A percentile compares a stretch with the other conserved stretches of the same genome.
These are phyloP conservation scores for Rhinocladiella mackenziei DNA, from an alignment of 2,329 filamentous ascomycete genomes.

Conservation along the genomic window DNA sequence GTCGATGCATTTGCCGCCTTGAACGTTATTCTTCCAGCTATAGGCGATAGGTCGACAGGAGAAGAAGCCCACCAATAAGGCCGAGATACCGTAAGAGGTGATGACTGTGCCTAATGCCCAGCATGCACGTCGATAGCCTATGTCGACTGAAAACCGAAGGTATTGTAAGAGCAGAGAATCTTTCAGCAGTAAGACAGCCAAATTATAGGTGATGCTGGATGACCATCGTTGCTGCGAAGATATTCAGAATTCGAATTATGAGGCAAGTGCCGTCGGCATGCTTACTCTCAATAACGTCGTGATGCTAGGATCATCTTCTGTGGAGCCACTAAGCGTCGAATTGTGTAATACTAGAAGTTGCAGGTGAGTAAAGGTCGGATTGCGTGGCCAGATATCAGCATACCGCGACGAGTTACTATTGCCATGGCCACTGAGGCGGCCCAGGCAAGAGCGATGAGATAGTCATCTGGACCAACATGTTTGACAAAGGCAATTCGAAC, in stretches of 20 bases:
- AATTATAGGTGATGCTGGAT: slow-evolving; percentile 14
- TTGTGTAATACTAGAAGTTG: too few relatives aligned
- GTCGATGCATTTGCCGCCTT: slow-evolving; percentile 29
- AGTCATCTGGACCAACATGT: slow-evolving; percentile 17
- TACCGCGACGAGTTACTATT: slow-evolving; percentile 11
- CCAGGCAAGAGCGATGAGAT: slow-evolving; percentile 14
- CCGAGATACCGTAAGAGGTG: slow-evolving; percentile 11
- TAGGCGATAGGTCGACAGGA: slow-evolving; percentile 13
- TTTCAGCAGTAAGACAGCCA: slow-evolving; percentile 15
- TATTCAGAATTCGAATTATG: background rate
- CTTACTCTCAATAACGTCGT: too few relatives aligned
- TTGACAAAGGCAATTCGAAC: slow-evolving; percentile 15
- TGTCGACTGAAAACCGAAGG: slow-evolving; percentile 17
- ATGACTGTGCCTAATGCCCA: slow-evolving; percentile 15
- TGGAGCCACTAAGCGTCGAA: too few relatives aligned
- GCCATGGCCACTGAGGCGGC: slow-evolving; percentile 10
- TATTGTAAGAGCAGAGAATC: slow-evolving; percentile 17
- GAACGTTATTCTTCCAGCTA: slow-evolving; percentile 12
- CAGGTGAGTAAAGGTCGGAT: too few relatives aligned
- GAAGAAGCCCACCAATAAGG: slow-evolving; percentile 15
- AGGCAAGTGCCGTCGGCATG: too few relatives aligned
- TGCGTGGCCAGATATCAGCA: background rate
- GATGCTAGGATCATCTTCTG: too few relatives aligned
- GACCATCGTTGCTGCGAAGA: slow-evolving; percentile 12
- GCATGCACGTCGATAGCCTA: slow-evolving; percentile 14